These are phyloP conservation scores for Laetiporus sulphureus DNA, from an alignment of 1,284 basidiomycete species.

Conservation along the genomic window DNA sequence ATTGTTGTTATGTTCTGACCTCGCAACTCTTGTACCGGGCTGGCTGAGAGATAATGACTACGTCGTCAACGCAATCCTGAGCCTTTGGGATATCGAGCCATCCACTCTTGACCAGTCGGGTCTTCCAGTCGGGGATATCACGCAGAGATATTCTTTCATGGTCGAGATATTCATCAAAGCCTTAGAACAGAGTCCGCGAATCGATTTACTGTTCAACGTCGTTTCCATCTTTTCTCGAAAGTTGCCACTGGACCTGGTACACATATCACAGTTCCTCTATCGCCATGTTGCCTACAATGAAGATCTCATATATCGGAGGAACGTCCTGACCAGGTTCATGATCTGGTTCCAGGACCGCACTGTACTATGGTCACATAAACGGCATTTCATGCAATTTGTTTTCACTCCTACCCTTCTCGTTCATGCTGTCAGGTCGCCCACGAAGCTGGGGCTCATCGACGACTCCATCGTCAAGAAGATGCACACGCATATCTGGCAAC, in stretches of 20 bases:
- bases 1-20: conserved; percentile 73
- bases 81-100: conserved; percentile 63
- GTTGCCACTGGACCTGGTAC: conserved; percentile 78
- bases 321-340: conserved; percentile 82
- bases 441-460: conserved; percentile 60
- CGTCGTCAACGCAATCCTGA: conserved; percentile 64
- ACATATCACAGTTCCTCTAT: conserved; percentile 86
- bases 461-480: conserved; percentile 64
- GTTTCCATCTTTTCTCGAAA: conserved; percentile 80
- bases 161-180: conserved; percentile 75
- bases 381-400: conserved; percentile 80
- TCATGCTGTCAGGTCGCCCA: conserved; percentile 52
- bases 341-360: conserved; percentile 72
- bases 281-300: conserved; percentile 71
- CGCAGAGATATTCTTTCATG: conserved; percentile 65
- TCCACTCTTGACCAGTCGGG: conserved; percentile 41
- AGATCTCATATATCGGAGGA: conserved; percentile 67
- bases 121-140: conserved; percentile 42
- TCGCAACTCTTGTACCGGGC: conserved; percentile 57
- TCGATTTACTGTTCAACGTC: conserved; percentile 88
- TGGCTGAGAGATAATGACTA: conserved; percentile 72
- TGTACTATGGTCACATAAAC: conserved; percentile 76
- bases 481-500: conserved; percentile 77
- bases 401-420: conserved; percentile 87
- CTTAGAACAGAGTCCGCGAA: conserved; percentile 60